Conservation (phyloP, 257 asterid species). For the Paulownia fortunei region DNA sequence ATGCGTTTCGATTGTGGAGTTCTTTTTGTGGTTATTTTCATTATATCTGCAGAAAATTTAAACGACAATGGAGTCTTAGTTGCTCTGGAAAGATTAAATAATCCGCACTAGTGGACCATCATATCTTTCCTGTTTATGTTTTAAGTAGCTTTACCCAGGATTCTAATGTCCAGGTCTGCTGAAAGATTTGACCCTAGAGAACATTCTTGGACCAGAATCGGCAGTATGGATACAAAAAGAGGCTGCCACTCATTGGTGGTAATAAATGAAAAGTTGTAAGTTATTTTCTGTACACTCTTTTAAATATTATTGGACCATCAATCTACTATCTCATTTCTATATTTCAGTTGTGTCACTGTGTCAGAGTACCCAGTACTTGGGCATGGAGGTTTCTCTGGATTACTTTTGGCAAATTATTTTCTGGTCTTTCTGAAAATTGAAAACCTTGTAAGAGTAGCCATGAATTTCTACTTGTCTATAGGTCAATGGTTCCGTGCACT, state of each 20-base stretch:
- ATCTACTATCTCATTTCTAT: not conserved
- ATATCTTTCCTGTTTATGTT: not conserved
- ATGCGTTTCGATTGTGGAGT: not conserved
- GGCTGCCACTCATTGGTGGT: constrained; percentile 65
- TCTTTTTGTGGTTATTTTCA: not conserved
- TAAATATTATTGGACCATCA: no score
- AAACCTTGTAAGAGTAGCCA: no score
- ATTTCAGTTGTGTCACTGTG: not conserved
- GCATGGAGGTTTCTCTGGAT: not conserved
- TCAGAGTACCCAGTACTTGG: not conserved
- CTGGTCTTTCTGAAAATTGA: no score
- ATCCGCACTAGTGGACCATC: not conserved
- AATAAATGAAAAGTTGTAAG: constrained; percentile 67
- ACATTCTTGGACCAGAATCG: constrained; percentile 62
- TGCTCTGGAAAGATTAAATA: not conserved
- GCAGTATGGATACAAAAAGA: constrained; percentile 56
- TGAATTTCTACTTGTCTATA: no score
- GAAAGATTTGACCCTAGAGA: constrained; percentile 84
- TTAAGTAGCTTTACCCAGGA: constrained; percentile 17
- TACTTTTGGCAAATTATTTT: no score
- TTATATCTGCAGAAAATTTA: not conserved
- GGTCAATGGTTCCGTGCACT: no score
- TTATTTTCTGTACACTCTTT: constrained; percentile 4
- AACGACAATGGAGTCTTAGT: not conserved
- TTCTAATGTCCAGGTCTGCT: constrained; percentile 54